A percentile compares a stretch with the other conserved stretches of the same genome.
phyloP scores from a whole-genome alignment of 2,329 filamentous ascomycete species.

The Arthrobotrys musiformis region DNA sequence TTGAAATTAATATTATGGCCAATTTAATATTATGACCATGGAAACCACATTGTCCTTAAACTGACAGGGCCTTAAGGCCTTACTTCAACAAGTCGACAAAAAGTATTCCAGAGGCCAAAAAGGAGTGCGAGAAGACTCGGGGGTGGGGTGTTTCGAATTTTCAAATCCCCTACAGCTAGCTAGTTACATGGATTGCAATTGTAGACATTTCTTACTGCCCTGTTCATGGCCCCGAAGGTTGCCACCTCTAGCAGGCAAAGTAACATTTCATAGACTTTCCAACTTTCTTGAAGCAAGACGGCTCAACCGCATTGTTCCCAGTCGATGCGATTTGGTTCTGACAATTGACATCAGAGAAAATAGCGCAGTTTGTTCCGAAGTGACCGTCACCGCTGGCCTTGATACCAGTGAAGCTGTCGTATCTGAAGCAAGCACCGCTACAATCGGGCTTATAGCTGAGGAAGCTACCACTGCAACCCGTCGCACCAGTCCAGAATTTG shows the following conservation, averaged over 20 bases:
- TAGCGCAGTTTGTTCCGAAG: constrained; percentile 49
- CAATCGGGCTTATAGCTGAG: constrained; percentile 40
- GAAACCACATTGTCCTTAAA: too few relatives aligned
- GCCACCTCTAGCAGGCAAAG: constrained; percentile 44
- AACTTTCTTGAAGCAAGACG: constrained; percentile 17
- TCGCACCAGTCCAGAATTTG: constrained; percentile 29
- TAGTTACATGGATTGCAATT: too few relatives aligned
- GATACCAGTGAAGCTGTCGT: constrained; percentile 42
- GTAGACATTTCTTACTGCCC: too few relatives aligned
- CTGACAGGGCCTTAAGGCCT: too few relatives aligned
- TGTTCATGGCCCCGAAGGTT: too few relatives aligned
- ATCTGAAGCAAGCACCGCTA: constrained; percentile 39
- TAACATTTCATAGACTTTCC: constrained; percentile 52
- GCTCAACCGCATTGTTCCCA: constrained; percentile 21
- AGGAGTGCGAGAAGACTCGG: too few relatives aligned
- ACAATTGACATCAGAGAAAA: constrained; percentile 51
- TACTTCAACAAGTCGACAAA: too few relatives aligned
- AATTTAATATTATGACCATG: too few relatives aligned
- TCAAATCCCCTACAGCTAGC: too few relatives aligned
- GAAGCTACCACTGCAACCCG: constrained; percentile 26
- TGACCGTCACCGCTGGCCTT: constrained; percentile 43
- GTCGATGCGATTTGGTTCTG: constrained; percentile 41
- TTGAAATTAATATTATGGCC: too few relatives aligned
- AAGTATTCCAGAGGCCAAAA: too few relatives aligned
- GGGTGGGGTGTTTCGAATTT: too few relatives aligned